phyloP scores from a whole-genome alignment of 1,139 yeast species.

The Candida sanyaensis region DNA sequence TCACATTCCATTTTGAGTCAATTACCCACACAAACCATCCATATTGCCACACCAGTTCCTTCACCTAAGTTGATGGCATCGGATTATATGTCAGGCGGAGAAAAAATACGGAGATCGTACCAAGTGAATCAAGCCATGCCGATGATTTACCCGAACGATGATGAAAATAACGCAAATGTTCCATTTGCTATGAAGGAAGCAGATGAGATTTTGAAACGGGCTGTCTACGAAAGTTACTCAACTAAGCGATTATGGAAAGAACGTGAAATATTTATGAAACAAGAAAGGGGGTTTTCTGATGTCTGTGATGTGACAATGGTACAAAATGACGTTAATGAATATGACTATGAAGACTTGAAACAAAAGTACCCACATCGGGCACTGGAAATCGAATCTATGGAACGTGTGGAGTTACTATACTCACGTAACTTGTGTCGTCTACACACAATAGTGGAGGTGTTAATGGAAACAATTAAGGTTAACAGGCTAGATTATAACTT shows the following conservation, averaged over 20 bases:
- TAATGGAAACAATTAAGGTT: slow-evolving; percentile 61
- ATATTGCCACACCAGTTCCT: slow-evolving; percentile 87
- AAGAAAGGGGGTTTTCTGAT: slow-evolving; percentile 69
- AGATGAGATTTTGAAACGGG: slow-evolving; percentile 52
- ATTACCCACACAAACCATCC: slow-evolving; percentile 65
- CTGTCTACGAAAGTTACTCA: slow-evolving; percentile 66
- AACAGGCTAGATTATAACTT: slow-evolving; percentile 41
- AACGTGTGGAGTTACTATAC: slow-evolving; percentile 66
- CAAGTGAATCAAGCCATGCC: slow-evolving; percentile 84
- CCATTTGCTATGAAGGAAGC: slow-evolving; percentile 87
- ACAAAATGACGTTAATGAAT: slow-evolving; percentile 22
- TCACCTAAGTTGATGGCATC: slow-evolving; percentile 76
- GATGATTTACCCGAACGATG: slow-evolving; percentile 60
- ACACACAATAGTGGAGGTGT: slow-evolving; percentile 62
- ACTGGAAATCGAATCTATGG: slow-evolving; percentile 45
- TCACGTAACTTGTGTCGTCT: slow-evolving; percentile 51
- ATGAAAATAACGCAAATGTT: slow-evolving; percentile 30
- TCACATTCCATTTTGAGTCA: slow-evolving; percentile 56
- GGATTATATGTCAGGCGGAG: slow-evolving; percentile 57
- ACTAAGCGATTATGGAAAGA: slow-evolving; percentile 73
- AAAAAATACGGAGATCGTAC: slow-evolving; percentile 68
- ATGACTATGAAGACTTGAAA: slow-evolving; percentile 18
- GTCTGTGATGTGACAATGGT: slow-evolving; percentile 20
- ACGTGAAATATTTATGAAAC: slow-evolving; percentile 65
- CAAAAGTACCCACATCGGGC: slow-evolving; percentile 31